These are phyloP conservation scores for Termitomyces sp. DNA, from an alignment of 768 basidiomycete genomes.

Conservation along the genomic window DNA sequence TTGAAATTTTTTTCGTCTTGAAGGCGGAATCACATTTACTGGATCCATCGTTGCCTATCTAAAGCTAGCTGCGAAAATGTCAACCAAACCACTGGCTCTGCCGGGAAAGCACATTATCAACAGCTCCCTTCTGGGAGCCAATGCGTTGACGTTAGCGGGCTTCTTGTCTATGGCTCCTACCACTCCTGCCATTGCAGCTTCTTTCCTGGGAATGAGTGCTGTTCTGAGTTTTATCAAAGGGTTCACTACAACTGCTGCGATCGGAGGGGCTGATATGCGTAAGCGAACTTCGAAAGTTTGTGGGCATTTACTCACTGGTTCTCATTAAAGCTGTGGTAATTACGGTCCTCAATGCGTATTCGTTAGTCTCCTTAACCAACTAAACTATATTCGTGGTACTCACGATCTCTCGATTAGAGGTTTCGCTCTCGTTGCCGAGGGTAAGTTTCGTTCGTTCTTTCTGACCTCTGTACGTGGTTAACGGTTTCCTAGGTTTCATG, in stretches of 20 bases:
- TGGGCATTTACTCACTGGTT: neutral
- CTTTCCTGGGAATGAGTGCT: conserved; percentile 71
- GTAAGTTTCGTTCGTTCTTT: conserved; percentile 26
- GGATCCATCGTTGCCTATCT: conserved; percentile 89
- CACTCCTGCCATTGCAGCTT: conserved; percentile 72
- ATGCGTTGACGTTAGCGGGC: conserved; percentile 69
- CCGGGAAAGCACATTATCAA: conserved; percentile 82
- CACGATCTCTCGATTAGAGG: conserved; percentile 35
- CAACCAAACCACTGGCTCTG: conserved; percentile 66
- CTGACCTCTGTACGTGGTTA: neutral
- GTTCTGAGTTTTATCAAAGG: conserved; percentile 82
- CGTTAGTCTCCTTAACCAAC: conserved; percentile 30
- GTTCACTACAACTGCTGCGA: conserved; percentile 85
- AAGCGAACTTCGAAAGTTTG: conserved; percentile 24
- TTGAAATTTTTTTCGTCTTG: conserved; percentile 4
- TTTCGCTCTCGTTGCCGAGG: conserved; percentile 89
- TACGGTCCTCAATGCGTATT: conserved; percentile 88
- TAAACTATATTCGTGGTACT: neutral
- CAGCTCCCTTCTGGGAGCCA: conserved; percentile 63
- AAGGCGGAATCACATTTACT: conserved; percentile 83
- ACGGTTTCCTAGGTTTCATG: conserved; percentile 63
- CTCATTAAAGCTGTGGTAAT: conserved; percentile 72
- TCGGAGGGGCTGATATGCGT: conserved; percentile 95
- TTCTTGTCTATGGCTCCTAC: conserved; percentile 70
- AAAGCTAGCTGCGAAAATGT: conserved; percentile 81